A percentile compares a stretch with the other conserved stretches of the same genome.
Evolutionary conservation across 257 asterid species (phyloP).

Genomic region (Catharanthus roseus): DNA sequence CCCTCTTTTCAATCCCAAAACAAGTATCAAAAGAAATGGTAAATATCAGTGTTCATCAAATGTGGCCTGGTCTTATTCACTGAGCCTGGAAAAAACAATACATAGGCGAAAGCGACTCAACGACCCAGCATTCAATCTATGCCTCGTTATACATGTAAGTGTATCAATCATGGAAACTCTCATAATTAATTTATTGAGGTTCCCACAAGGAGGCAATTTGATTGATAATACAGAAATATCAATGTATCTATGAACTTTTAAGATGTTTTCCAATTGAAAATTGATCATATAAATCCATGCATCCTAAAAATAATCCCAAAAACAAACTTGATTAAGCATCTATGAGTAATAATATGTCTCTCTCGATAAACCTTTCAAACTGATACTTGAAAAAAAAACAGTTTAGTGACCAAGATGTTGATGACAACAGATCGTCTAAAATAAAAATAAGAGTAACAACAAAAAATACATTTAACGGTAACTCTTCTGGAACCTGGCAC

Average conservation of each 20-base stretch:
- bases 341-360: too few relatives aligned
- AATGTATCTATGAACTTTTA: too few relatives aligned
- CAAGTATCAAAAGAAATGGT: background rate
- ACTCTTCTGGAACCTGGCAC: constrained; percentile 27
- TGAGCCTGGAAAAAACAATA: constrained; percentile 39
- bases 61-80: constrained; percentile 49
- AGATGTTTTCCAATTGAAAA: too few relatives aligned
- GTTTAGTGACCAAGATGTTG: background rate
- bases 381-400: background rate
- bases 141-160: constrained; percentile 15
- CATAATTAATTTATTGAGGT: background rate
- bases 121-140: constrained; percentile 38
- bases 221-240: background rate
- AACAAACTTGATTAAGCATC: background rate
- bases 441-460: too few relatives aligned
- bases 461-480: constrained; percentile 28
- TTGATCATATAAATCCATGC: background rate
- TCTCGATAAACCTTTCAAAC: too few relatives aligned
- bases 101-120: constrained; percentile 88
- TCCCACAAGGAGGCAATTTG: constrained; percentile 5
- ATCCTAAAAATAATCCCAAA: background rate
- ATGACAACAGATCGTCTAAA: background rate
- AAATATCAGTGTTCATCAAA: too few relatives aligned
- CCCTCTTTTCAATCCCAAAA: background rate
- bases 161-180: background rate